phyloP scores from a whole-genome alignment of 2,329 filamentous ascomycete genomes.

The Colletotrichum sp. region DNA sequence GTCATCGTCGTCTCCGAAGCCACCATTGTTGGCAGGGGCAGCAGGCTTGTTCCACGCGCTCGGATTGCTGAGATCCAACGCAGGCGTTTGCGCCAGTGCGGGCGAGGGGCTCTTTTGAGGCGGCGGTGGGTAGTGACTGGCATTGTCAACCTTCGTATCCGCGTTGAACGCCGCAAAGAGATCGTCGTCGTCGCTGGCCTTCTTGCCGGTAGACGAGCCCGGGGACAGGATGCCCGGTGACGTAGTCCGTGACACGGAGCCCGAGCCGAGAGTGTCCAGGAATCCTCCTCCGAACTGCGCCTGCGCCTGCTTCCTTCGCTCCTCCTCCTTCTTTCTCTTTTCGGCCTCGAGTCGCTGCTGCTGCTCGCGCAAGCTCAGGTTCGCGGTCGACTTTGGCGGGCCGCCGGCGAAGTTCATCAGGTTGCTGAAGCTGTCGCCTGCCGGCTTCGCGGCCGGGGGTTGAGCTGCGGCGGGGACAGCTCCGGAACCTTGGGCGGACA shows the following conservation, averaged over 20 bases:
- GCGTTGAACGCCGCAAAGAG: conserved; percentile 72
- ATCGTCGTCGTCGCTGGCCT: conserved; percentile 60
- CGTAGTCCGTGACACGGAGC: conserved; percentile 51
- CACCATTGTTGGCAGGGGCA: conserved; percentile 30
- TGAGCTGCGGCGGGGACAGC: conserved; percentile 41
- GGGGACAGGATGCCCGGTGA: conserved; percentile 42
- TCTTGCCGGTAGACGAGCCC: conserved; percentile 29
- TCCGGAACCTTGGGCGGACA: conserved; percentile 55
- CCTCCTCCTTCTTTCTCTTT: conserved; percentile 75
- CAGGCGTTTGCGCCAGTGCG: conserved; percentile 38
- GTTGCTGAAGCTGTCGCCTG: conserved; percentile 79
- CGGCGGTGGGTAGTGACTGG: conserved; percentile 68
- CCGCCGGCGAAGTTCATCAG: conserved; percentile 66
- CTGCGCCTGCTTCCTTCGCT: conserved; percentile 74
- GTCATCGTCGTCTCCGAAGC: conserved; percentile 77
- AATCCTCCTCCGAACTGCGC: conserved; percentile 79
- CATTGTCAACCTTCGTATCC: conserved; percentile 69
- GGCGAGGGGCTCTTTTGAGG: conserved; percentile 50
- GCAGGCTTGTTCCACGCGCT: conserved; percentile 55
- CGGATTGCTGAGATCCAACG: conserved; percentile 58
- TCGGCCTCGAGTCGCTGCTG: conserved; percentile 70
- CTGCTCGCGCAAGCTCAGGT: conserved; percentile 79
- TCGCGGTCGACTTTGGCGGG: conserved; percentile 66
- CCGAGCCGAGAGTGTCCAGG: conserved; percentile 74
- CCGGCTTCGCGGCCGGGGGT: conserved; percentile 51